Base-by-base conservation (phyloP, 371 early-diverging fungal species). In the Neoconidiobolus thromboides region DNA sequence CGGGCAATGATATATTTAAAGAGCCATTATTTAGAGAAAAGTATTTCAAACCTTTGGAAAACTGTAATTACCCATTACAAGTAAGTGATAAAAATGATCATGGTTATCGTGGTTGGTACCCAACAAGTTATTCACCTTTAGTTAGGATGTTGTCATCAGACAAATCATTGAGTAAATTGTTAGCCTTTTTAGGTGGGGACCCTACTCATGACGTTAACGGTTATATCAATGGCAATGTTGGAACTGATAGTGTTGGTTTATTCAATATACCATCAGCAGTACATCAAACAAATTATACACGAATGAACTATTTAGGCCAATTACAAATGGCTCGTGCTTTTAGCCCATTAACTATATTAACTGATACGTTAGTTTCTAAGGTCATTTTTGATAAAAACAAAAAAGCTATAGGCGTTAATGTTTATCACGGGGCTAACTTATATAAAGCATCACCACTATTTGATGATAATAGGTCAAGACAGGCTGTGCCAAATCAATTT, bases 11-110 rank as follows among this genome's bases (percentile, higher is more conserved):
- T 3, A 43, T 15, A 3, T 57, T n/a, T 3, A n/a, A 9, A 12
- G 57, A 57, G 15, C 10, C n/a, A 15, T 43, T 3, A 12, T 26
- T 57, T n/a, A n/a, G 57, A 3, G 38, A 57, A 7, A 14, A 39
- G 46, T 57, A 57, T 38, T 57, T 57, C 26, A 57, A 57, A 26
- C 42, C 14, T 4, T 36, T 57, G 43, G 57, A 57, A 44, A 15
- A 15, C 10, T 26, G 38, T 15, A 2, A 43, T 12, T 57, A 57
- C 43, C 54, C 40, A 5, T 26, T 46, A 15, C 26, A 26, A 26
- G 6, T 42, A 39, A 54, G 38, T 9, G 26, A 12, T 7, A 42
- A 57, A 4, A 14, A 41, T 6, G 46, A 44, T 37, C 57, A 57
- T 38, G 57, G 57, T 7, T 57, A 26, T 43, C 43, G 43, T 10